Evolutionary conservation across 176 grass and related monocot genomes (phyloP).

Genomic region (Elymus sibiricus): DNA sequence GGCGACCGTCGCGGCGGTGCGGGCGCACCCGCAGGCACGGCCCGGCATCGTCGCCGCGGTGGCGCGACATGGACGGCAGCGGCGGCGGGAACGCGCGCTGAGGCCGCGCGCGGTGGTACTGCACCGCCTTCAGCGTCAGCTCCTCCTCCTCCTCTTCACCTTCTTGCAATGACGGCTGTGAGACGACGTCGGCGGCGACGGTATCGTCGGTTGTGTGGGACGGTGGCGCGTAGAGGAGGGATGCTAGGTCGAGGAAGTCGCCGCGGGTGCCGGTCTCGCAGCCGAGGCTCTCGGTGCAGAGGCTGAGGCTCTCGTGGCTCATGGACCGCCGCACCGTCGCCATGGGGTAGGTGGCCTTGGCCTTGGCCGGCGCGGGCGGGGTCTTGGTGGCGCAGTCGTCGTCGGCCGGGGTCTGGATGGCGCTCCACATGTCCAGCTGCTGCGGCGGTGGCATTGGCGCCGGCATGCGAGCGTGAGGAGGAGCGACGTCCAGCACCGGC

Average conservation of each 20-base stretch:
- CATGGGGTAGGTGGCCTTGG: slow-evolving; percentile 27
- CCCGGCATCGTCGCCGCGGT: neutral
- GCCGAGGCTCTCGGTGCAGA: slow-evolving; percentile 75
- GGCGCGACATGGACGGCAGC: slow-evolving; percentile 45
- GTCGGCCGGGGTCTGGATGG: slow-evolving; percentile 31
- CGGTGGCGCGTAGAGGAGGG: neutral
- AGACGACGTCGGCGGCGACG: neutral
- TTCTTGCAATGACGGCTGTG: neutral
- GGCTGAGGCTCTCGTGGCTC: slow-evolving; percentile 56
- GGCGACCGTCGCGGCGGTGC: slow-evolving; percentile 51
- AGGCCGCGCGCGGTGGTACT: slow-evolving; percentile 45
- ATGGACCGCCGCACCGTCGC: slow-evolving; percentile 29
- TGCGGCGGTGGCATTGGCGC: neutral
- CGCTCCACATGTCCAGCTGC: slow-evolving; percentile 44
- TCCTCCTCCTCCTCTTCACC: neutral
- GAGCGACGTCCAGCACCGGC: neutral
- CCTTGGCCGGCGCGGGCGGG: neutral
- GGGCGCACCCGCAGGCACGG: slow-evolving; percentile 49
- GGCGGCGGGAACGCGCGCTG: slow-evolving; percentile 52
- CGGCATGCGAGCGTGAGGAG: neutral
- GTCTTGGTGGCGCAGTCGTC: neutral
- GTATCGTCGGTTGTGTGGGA: too few relatives aligned
- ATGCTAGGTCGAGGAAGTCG: slow-evolving; percentile 5
- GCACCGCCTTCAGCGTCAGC: slow-evolving; percentile 32
- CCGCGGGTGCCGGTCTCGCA: slow-evolving; percentile 54